Conservation (phyloP, 202 grass and related monocot species). For the Thinopyrum obtusiflorum region DNA sequence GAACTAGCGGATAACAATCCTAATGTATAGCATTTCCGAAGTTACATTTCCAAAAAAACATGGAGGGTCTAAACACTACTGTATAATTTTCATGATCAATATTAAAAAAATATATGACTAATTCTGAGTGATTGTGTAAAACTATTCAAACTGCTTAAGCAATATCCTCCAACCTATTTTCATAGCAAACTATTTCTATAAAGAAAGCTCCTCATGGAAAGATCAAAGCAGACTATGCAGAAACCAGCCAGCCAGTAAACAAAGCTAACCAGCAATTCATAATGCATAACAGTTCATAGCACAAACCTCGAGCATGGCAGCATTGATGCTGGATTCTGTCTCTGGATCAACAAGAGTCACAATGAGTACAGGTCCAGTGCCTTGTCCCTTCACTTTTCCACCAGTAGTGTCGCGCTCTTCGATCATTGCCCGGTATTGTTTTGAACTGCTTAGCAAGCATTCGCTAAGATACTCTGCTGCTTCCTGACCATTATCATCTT, state of each 20-base stretch:
- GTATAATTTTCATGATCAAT: background rate
- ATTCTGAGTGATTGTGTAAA: background rate
- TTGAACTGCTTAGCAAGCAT: constrained; percentile 63
- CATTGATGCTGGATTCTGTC: constrained; percentile 82
- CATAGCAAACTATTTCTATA: background rate
- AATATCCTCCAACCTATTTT: background rate
- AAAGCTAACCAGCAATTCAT: background rate
- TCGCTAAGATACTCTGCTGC: constrained; percentile 84
- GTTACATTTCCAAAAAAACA: background rate
- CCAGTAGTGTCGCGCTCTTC: constrained; percentile 83
- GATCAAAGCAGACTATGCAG: background rate
- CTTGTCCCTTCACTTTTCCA: constrained; percentile 90
- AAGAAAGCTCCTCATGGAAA: background rate
- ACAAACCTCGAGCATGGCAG: constrained; percentile 93
- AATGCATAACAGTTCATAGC: background rate
- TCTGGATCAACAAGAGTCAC: constrained; percentile 84
- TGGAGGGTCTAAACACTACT: too few relatives aligned
- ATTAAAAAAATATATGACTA: too few relatives aligned
- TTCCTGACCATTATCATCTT: constrained; percentile 91
- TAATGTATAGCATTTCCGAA: background rate
- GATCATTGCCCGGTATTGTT: constrained; percentile 83
- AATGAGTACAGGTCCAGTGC: constrained; percentile 62
- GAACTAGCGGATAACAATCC: background rate
- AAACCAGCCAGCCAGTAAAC: background rate
- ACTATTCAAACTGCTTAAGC: background rate